Evolutionary conservation across 2,329 filamentous ascomycete genomes (phyloP).

Genomic region (Pyrenochaeta sp.): DNA sequence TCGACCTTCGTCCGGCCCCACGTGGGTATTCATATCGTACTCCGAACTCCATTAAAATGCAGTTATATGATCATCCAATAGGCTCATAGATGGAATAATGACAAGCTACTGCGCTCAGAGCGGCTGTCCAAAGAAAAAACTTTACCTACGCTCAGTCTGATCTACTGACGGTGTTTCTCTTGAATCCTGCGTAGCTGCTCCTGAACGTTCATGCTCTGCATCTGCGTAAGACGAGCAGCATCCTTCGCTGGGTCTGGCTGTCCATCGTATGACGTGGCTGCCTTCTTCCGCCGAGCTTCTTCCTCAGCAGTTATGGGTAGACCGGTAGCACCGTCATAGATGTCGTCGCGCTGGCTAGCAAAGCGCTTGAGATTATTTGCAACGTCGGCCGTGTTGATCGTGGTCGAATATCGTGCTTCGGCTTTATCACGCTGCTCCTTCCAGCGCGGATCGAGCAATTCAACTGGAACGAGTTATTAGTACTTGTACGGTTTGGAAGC

Average conservation of each 20-base stretch:
- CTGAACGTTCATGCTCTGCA: constrained; percentile 72
- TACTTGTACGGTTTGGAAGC: constrained; percentile 3
- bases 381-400: constrained; percentile 87
- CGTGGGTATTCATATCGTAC: constrained; percentile 18
- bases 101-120: not conserved
- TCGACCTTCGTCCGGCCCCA: constrained; percentile 2
- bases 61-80: not conserved
- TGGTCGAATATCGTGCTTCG: constrained; percentile 82
- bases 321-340: constrained; percentile 80
- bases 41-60: constrained; percentile 26
- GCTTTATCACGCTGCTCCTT: constrained; percentile 94
- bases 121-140: constrained; percentile 7
- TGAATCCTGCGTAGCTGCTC: constrained; percentile 81
- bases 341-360: constrained; percentile 84
- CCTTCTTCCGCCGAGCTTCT: constrained; percentile 78
- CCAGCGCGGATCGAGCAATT: constrained; percentile 92
- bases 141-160: not conserved
- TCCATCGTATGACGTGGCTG: constrained; percentile 73
- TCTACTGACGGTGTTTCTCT: constrained; percentile 56
- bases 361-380: constrained; percentile 96
- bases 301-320: constrained; percentile 75
- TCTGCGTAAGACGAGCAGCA: constrained; percentile 61
- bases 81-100: not conserved
- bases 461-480: constrained; percentile 65
- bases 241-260: constrained; percentile 67